These are phyloP conservation scores for Monosporascus sp. DNA, from an alignment of 2,329 filamentous ascomycete genomes.

Conservation along the genomic window DNA sequence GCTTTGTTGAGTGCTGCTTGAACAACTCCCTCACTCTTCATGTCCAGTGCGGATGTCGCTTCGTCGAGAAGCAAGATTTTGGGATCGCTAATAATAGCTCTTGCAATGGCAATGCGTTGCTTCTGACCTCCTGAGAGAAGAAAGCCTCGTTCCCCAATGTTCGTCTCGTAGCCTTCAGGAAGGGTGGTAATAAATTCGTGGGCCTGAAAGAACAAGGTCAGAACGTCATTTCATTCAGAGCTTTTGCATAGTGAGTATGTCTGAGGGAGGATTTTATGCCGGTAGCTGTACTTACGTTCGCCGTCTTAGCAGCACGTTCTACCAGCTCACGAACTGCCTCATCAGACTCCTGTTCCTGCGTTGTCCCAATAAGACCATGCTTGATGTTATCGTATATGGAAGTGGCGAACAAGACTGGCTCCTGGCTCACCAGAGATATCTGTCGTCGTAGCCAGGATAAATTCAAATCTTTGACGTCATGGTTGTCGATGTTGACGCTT, in stretches of 20 bases:
- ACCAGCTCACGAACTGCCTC: conserved; percentile 66
- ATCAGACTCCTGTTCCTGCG: conserved; percentile 66
- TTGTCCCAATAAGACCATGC: conserved; percentile 85
- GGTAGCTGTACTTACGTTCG: too few relatives aligned
- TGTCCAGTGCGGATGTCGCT: conserved; percentile 89
- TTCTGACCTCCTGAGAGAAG: conserved; percentile 92
- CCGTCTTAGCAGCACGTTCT: conserved; percentile 76
- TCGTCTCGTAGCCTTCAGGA: conserved; percentile 86
- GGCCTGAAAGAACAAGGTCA: too few relatives aligned
- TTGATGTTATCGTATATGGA: conserved; percentile 86
- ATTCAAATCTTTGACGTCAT: conserved; percentile 76
- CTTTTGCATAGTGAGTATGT: too few relatives aligned
- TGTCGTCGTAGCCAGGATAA: conserved; percentile 88
- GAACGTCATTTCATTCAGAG: too few relatives aligned
- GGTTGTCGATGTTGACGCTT: conserved; percentile 73
- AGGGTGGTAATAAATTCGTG: conserved; percentile 82
- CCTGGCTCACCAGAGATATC: conserved; percentile 88
- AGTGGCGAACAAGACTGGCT: conserved; percentile 84
- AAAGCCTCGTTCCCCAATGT: conserved; percentile 93
- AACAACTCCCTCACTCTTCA: conserved; percentile 89
- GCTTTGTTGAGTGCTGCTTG: conserved; percentile 88
- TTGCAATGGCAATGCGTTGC: conserved; percentile 91
- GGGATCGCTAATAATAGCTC: conserved; percentile 84
- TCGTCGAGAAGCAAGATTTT: conserved; percentile 92
- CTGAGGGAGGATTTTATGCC: too few relatives aligned